phyloP scores from a whole-genome alignment of 352 stramenopile genomes.

The Aphanomyces stellatus region DNA sequence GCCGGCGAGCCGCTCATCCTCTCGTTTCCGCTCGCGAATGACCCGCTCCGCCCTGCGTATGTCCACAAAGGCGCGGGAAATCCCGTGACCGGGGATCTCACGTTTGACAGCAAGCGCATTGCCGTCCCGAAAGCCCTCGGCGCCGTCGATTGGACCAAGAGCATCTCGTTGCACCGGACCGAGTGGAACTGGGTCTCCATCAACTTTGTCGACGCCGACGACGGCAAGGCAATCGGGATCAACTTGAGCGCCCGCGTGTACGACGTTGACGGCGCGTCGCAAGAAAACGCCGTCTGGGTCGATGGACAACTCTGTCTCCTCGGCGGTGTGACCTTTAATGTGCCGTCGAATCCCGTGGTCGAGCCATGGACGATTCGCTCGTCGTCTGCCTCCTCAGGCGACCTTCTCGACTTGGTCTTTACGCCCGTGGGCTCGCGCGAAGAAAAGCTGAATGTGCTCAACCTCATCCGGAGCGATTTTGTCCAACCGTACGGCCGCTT shows the following conservation, averaged over 20 bases:
- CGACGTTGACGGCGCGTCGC: constrained; percentile 39
- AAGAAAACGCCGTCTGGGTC: constrained; percentile 45
- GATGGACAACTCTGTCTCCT: constrained; percentile 31
- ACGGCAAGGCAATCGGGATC: constrained; percentile 29
- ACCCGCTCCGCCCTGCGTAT: constrained; percentile 34
- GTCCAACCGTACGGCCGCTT: constrained; percentile 35
- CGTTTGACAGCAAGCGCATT: constrained; percentile 22
- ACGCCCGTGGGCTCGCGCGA: constrained; percentile 26
- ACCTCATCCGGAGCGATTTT: constrained; percentile 32
- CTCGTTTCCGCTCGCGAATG: constrained; percentile 34
- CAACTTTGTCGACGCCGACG: constrained; percentile 26
- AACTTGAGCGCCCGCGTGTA: constrained; percentile 41
- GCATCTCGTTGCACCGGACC: constrained; percentile 31
- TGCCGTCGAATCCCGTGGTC: constrained; percentile 22
- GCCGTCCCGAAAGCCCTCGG: constrained; percentile 19
- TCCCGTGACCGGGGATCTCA: constrained; percentile 24
- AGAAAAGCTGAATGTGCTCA: constrained; percentile 27
- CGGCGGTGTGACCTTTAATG: constrained; percentile 27
- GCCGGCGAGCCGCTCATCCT: constrained; percentile 30
- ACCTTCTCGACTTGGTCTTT: constrained; percentile 30
- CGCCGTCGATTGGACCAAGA: constrained; percentile 38
- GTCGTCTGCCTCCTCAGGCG: neutral
- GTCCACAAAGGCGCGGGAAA: constrained; percentile 35
- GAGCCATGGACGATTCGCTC: constrained; percentile 24
- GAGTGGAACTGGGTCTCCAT: constrained; percentile 35